Conservation (phyloP, 495 filamentous ascomycete species). For the Pseudoneurospora amorphoporcata region DNA sequence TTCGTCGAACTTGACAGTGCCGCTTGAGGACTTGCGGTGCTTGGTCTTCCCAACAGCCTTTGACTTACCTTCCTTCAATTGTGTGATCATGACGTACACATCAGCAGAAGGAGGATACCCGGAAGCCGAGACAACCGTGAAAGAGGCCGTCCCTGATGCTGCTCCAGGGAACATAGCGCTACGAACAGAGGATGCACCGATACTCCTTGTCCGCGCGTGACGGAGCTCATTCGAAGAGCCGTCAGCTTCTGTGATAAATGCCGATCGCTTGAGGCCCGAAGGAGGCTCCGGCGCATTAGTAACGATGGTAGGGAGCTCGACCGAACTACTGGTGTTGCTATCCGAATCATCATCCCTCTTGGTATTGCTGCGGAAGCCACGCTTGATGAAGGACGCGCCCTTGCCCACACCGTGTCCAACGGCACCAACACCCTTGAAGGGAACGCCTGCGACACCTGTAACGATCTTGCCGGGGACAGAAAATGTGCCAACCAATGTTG, state of each 20-base stretch:
- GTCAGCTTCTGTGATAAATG: neutral
- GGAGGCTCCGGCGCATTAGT: constrained; percentile 29
- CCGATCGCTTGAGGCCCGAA: constrained; percentile 24
- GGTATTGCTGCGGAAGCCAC: constrained; percentile 59
- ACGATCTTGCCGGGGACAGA: constrained; percentile 84
- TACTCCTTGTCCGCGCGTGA: constrained; percentile 59
- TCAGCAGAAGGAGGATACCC: constrained; percentile 74
- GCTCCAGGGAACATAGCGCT: constrained; percentile 45
- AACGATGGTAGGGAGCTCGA: constrained; percentile 37
- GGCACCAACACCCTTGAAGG: constrained; percentile 70
- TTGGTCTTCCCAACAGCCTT: constrained; percentile 87
- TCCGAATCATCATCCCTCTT: constrained; percentile 45
- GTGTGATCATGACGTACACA: constrained; percentile 65
- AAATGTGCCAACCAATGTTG: constrained; percentile 90
- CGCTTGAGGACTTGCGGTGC: constrained; percentile 54
- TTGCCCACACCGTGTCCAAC: constrained; percentile 74
- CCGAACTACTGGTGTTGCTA: constrained; percentile 16
- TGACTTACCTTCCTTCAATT: constrained; percentile 46
- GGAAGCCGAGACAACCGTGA: constrained; percentile 68
- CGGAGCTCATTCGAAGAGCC: constrained; percentile 20
- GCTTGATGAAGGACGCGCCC: constrained; percentile 78
- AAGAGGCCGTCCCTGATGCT: constrained; percentile 64
- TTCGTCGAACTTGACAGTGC: constrained; percentile 61
- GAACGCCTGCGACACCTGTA: constrained; percentile 64
- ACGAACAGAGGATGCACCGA: constrained; percentile 49